These are phyloP conservation scores for Phoma sp. DNA, from an alignment of 2,329 filamentous ascomycete species.

Conservation along the genomic window DNA sequence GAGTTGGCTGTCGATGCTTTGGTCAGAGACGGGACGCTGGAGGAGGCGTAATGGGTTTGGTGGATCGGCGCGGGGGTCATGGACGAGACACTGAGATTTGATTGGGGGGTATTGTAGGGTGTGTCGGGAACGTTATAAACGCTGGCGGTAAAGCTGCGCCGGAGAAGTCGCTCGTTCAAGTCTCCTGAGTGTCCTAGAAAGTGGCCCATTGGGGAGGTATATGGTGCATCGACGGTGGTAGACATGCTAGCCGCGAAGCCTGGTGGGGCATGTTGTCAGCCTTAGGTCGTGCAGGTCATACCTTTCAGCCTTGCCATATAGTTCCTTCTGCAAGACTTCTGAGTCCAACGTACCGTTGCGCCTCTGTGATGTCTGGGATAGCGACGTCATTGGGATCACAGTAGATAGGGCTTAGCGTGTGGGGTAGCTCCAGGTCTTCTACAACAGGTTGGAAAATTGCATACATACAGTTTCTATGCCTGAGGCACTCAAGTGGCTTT, in stretches of 20 bases:
- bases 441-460: neutral
- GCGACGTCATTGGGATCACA: neutral
- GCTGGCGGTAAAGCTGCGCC: neutral
- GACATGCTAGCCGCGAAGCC: constrained; percentile 3
- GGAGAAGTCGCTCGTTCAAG: neutral
- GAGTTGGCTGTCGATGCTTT: constrained; percentile 30
- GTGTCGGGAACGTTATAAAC: neutral
- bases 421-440: neutral
- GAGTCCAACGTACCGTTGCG: neutral
- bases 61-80: constrained; percentile 42
- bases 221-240: neutral
- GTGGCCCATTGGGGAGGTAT: neutral
- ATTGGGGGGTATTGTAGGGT: neutral
- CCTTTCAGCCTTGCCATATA: constrained; percentile 1
- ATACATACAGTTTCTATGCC: neutral
- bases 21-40: constrained; percentile 36
- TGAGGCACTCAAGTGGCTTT: neutral
- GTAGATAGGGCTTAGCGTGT: constrained; percentile 8
- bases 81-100: constrained; percentile 28
- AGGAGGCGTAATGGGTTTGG: constrained; percentile 29
- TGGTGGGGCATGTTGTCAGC: constrained; percentile 6
- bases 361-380: neutral
- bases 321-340: neutral
- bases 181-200: neutral
- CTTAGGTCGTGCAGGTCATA: constrained; percentile 2